Evolutionary conservation across 2,329 filamentous ascomycete species (phyloP).

Genomic region (Tolypocladium capitatum): DNA sequence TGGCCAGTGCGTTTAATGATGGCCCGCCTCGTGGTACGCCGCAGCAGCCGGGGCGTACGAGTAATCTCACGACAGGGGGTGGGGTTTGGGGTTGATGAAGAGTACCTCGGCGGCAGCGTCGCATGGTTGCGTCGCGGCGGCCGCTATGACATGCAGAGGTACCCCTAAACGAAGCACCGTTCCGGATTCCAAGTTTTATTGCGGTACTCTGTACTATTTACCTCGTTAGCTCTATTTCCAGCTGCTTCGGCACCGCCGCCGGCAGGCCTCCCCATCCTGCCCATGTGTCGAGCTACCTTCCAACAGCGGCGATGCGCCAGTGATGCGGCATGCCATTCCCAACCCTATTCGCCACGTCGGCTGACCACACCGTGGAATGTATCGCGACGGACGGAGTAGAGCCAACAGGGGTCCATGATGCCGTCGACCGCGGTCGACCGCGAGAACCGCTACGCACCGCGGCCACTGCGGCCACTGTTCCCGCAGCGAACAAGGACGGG

Average conservation of each 20-base stretch:
- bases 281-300: too few species aligned
- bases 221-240: too few species aligned
- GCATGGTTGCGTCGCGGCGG: not conserved
- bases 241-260: too few species aligned
- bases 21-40: conserved; percentile 2
- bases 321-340: not conserved
- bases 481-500: not conserved
- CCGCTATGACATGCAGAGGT: not conserved
- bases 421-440: too few species aligned
- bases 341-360: not conserved
- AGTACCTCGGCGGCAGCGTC: not conserved
- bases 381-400: not conserved
- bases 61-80: not conserved
- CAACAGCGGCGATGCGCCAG: not conserved
- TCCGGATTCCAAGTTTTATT: too few species aligned
- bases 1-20: conserved; percentile 3
- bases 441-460: too few species aligned
- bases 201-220: too few species aligned
- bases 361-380: not conserved
- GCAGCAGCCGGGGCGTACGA: not conserved
- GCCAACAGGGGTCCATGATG: not conserved
- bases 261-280: not conserved
- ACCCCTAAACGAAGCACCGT: not conserved
- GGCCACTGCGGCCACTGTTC: not conserved
- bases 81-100: not conserved